phyloP scores from a whole-genome alignment of 2,329 filamentous ascomycete species.

The Calcarisporium arbuscula region DNA sequence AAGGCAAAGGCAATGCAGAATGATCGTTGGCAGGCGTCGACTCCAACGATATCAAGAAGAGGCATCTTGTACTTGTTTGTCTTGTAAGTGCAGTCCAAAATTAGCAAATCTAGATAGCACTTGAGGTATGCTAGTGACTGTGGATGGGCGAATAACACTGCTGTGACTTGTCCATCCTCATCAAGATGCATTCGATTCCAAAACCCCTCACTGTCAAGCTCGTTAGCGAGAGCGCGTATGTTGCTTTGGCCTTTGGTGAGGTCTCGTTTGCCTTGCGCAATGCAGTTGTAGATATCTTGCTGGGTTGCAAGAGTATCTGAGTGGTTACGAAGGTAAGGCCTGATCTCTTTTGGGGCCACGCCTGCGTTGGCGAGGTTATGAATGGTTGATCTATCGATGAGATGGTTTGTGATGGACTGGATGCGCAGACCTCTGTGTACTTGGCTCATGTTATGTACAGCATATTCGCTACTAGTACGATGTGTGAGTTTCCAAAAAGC shows the following conservation, averaged over 20 bases:
- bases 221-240: conserved; percentile 13
- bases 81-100: conserved; percentile 18
- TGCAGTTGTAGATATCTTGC: conserved; percentile 17
- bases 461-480: conserved; percentile 7
- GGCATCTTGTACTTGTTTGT: conserved; percentile 17
- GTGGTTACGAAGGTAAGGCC: conserved; percentile 9
- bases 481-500: conserved; percentile 3
- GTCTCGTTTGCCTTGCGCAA: conserved; percentile 10
- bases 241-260: conserved; percentile 12
- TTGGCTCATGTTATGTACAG: conserved; percentile 6
- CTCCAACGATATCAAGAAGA: conserved; percentile 15
- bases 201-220: conserved; percentile 15
- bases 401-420: conserved; percentile 5
- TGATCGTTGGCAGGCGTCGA: conserved; percentile 12
- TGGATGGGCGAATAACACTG: conserved; percentile 16
- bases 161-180: conserved; percentile 10
- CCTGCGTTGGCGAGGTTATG: not conserved
- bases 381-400: conserved; percentile 1
- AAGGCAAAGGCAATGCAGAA: conserved; percentile 19
- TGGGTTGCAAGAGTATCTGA: conserved; percentile 10
- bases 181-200: conserved; percentile 12
- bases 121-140: conserved; percentile 15
- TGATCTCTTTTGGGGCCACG: conserved; percentile 11
- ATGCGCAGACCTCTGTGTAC: too few relatives aligned
- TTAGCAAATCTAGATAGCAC: conserved; percentile 11